A percentile compares a stretch with the other conserved stretches of the same genome.
Conservation (phyloP, 306 rosid species). For the Prunus salicina region DNA sequence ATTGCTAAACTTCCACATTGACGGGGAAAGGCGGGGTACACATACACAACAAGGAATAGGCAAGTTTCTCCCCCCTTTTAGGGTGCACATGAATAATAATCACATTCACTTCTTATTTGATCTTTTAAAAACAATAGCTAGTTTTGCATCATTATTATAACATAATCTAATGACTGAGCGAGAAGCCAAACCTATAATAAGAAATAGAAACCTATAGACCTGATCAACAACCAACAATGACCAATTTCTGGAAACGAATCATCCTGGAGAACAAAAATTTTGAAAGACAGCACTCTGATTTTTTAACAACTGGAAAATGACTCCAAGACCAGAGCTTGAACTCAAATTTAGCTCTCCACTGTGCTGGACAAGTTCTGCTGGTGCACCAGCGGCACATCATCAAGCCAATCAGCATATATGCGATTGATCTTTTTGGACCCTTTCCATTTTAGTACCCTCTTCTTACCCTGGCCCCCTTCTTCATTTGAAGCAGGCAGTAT, state of each 20-base stretch:
- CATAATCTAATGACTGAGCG: background rate
- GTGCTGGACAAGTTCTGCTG: conserved; percentile 36
- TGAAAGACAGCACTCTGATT: background rate
- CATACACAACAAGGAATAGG: too few species aligned
- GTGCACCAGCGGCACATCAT: conserved; percentile 54
- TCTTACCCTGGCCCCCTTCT: conserved; percentile 52
- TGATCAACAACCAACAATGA: conserved; percentile 36
- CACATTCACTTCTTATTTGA: conserved; percentile 11
- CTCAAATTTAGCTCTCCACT: conserved; percentile 46
- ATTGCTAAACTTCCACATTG: background rate
- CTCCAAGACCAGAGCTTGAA: conserved; percentile 16
- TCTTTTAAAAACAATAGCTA: background rate
- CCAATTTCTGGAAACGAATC: conserved; percentile 12
- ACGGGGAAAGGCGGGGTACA: too few species aligned
- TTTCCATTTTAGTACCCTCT: conserved; percentile 60
- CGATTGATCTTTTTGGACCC: conserved; percentile 68
- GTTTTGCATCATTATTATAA: conserved; percentile 15
- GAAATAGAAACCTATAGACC: conserved; percentile 29
- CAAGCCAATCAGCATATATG: conserved; percentile 92
- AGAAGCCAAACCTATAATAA: background rate
- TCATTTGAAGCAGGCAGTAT: conserved; percentile 31
- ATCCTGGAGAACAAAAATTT: background rate
- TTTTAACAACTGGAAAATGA: background rate
- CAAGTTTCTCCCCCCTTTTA: too few species aligned
- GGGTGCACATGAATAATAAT: background rate